Base-by-base conservation (phyloP, 2,329 filamentous ascomycete genomes). In the Scedosporium dehoogii region DNA sequence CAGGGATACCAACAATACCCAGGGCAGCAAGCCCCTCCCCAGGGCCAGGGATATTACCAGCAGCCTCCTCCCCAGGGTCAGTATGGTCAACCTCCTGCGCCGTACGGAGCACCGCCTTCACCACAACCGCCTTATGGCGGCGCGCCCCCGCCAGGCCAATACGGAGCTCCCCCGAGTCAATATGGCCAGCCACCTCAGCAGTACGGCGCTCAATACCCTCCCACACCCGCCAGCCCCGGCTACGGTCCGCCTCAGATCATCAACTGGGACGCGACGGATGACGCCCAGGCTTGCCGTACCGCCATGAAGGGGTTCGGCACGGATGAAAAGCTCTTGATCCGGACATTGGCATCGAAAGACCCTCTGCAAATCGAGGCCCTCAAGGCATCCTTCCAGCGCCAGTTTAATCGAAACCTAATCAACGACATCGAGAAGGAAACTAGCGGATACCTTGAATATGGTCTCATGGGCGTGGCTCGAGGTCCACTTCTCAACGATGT, bases 231-330 rank as follows among this genome's bases (percentile, higher is more conserved):
- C 0, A 89, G 89, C 0, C 75, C 82, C 0, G 92, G 92, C 42
- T 97, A 96, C 69, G 85, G 85, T 2, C 81, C 88, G 0, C 84
- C 85, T 12, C 88, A 90, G 69, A 78, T 84, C 56, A 88, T 90
- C 53, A 80, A 84, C 33, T 87, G 81, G 79, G 86, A 96, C 66
- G 87, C 85, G 58, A 80, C 77, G 3, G 76, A 79, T 12, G 86
- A 94, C 68, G 89, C 91, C 0, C 84, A 91, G 63, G 83, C 80
- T 3, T 78, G 96, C 23, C 85, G 91, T 61, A 83, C 83, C 67
- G 91, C 93, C 2, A 96, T 97, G 91, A 96, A 96, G 74, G 92
- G 92, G 0, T 90, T 96, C 65, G 93, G 92, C 41, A 97, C 92
- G 0, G 86, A 97, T 69, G 92, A 97, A 73, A 88, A 86, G 69